Percentiles rank a stretch among this genome's conserved stretches.
Conservation (phyloP, 345 rosid species). For the Brassica incana region DNA sequence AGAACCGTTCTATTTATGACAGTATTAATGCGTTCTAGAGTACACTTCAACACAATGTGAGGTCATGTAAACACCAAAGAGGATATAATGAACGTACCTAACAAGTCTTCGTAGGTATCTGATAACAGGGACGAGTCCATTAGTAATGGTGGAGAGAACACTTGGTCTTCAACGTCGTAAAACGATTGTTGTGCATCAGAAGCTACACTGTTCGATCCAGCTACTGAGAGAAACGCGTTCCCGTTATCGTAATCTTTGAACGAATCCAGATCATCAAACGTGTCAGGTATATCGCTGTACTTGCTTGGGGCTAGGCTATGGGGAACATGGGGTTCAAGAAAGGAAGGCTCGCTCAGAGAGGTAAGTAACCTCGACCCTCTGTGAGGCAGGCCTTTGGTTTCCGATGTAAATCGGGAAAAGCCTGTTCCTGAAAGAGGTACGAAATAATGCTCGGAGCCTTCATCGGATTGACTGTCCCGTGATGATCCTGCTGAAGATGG, state of each 20-base stretch:
- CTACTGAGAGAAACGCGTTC: slow-evolving; percentile 70
- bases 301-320: slow-evolving; percentile 54
- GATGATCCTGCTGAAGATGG: slow-evolving; percentile 70
- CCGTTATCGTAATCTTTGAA: slow-evolving; percentile 63
- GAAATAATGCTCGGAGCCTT: slow-evolving; percentile 82
- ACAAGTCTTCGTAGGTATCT: slow-evolving; percentile 87
- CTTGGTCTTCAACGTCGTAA: slow-evolving; percentile 76
- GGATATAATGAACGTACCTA: slow-evolving; percentile 57
- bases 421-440: slow-evolving; percentile 68
- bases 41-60: not conserved
- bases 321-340: slow-evolving; percentile 44
- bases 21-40: not conserved
- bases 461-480: slow-evolving; percentile 68
- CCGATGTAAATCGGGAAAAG: slow-evolving; percentile 53
- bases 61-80: not conserved
- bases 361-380: slow-evolving; percentile 58
- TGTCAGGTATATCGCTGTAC: slow-evolving; percentile 57
- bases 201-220: slow-evolving; percentile 58
- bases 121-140: slow-evolving; percentile 70
- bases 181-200: slow-evolving; percentile 59
- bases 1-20: not conserved
- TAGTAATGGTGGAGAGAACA: slow-evolving; percentile 87
- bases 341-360: slow-evolving; percentile 52
- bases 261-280: slow-evolving; percentile 63
- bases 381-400: slow-evolving; percentile 47